Evolutionary conservation across 2,329 filamentous ascomycete species (phyloP).

Genomic region (Lachnellula willkommii): DNA sequence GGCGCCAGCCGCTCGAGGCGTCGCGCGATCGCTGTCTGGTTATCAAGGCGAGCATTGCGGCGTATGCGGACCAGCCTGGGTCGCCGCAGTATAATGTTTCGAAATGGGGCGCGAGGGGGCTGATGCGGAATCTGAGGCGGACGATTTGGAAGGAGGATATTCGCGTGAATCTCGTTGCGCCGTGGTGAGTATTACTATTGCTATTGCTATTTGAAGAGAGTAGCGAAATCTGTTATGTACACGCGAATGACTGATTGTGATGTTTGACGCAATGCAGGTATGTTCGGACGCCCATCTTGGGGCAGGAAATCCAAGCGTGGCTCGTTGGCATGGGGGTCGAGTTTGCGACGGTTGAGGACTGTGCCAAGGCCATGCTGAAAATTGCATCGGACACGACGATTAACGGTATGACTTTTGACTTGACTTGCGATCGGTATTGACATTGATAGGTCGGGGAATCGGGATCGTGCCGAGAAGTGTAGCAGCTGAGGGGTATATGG

Average conservation of each 20-base stretch:
- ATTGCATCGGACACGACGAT: no score
- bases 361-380: no score
- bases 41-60: constrained; percentile 44
- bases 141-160: constrained; percentile 39
- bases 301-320: no score
- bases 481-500: not conserved
- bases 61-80: constrained; percentile 42
- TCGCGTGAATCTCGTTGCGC: constrained; percentile 43
- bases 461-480: not conserved
- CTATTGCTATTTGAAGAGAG: no score
- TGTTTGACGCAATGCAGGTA: no score
- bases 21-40: constrained; percentile 44
- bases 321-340: no score
- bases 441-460: not conserved
- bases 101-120: constrained; percentile 40
- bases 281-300: no score
- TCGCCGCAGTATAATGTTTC: constrained; percentile 39
- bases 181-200: constrained; percentile 31
- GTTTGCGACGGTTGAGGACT: no score
- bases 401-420: no score
- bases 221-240: no score
- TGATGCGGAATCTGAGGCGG: constrained; percentile 38
- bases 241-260: no score
- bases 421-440: not conserved
- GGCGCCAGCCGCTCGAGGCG: constrained; percentile 36